Conservation (phyloP, 208 protist genomes). For the Acanthamoeba triangularis region DNA sequence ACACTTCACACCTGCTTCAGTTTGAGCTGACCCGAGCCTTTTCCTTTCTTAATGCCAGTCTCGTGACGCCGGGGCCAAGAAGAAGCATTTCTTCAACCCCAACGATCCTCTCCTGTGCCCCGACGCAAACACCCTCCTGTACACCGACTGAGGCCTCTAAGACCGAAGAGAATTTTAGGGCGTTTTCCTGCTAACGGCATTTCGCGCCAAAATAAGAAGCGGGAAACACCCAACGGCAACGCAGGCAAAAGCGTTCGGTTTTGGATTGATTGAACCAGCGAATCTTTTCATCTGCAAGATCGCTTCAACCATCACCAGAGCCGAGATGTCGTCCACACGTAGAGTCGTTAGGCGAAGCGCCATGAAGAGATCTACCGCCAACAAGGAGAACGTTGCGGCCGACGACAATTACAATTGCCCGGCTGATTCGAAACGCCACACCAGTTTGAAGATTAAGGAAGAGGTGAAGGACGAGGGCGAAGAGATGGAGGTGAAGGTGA, state of each 20-base stretch:
- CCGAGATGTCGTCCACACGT: not conserved
- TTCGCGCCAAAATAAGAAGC: not conserved
- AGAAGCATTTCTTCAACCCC: slow-evolving; percentile 9
- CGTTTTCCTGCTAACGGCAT: too few species aligned
- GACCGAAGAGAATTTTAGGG: not conserved
- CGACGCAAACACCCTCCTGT: slow-evolving; percentile 7
- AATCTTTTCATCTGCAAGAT: not conserved
- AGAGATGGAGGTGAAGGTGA: not conserved
- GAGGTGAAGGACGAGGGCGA: too few species aligned
- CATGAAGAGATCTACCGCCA: not conserved
- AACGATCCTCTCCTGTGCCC: slow-evolving; percentile 14
- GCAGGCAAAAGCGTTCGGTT: not conserved
- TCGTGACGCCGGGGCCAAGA: slow-evolving; percentile 10
- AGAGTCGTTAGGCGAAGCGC: not conserved
- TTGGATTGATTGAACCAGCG: too few species aligned
- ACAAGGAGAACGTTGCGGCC: too few species aligned
- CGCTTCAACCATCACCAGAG: not conserved
- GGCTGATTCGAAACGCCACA: not conserved
- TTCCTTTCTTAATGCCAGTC: not conserved
- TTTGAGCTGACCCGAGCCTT: not conserved
- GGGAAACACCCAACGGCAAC: not conserved
- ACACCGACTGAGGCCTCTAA: not conserved
- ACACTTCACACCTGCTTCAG: not conserved
- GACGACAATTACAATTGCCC: too few species aligned
- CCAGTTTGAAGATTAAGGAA: not conserved